These are phyloP conservation scores for Xylaria sp. DNA, from an alignment of 2,329 filamentous ascomycete genomes.

Conservation along the genomic window DNA sequence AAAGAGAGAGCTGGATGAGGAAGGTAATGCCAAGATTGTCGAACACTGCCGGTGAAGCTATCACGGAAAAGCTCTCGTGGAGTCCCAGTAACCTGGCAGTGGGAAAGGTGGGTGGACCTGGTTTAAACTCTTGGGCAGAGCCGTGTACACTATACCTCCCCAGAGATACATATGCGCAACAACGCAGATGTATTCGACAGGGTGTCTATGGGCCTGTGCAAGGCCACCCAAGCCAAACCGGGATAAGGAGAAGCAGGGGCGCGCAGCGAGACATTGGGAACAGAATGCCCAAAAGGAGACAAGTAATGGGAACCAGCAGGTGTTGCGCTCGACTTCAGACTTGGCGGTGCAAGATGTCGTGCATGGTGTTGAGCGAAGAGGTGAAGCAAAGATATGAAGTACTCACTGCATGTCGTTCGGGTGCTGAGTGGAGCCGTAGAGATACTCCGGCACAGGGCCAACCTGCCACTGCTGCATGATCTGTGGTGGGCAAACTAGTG, in stretches of 20 bases:
- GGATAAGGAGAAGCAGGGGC: constrained; percentile 6
- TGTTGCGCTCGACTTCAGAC: constrained; percentile 8
- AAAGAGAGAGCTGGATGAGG: not conserved
- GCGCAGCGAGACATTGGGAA: constrained; percentile 7
- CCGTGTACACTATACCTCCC: constrained; percentile 6
- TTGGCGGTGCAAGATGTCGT: constrained; percentile 13
- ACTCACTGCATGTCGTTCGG: constrained; percentile 57
- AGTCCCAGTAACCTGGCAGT: constrained; percentile 19
- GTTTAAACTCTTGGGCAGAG: constrained; percentile 17
- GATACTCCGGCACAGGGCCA: constrained; percentile 55
- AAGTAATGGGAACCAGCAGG: constrained; percentile 12
- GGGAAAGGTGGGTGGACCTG: constrained; percentile 15
- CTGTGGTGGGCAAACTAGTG: constrained; percentile 35
- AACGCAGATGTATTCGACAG: constrained; percentile 4
- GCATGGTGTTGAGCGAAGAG: constrained; percentile 11
- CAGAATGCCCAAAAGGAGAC: constrained; percentile 5
- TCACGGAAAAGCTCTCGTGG: constrained; percentile 11
- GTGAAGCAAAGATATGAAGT: constrained; percentile 30
- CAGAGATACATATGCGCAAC: constrained; percentile 3
- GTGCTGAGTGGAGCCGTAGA: constrained; percentile 48
- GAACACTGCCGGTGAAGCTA: constrained; percentile 19
- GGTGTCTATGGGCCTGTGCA: constrained; percentile 4
- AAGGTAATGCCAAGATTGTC: constrained; percentile 8
- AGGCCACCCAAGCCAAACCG: constrained; percentile 9
- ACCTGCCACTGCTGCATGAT: constrained; percentile 59